A percentile compares a stretch with the other conserved stretches of the same genome.
These are phyloP conservation scores for Lagenidium giganteum DNA, from an alignment of 352 stramenopile species.

Conservation along the genomic window DNA sequence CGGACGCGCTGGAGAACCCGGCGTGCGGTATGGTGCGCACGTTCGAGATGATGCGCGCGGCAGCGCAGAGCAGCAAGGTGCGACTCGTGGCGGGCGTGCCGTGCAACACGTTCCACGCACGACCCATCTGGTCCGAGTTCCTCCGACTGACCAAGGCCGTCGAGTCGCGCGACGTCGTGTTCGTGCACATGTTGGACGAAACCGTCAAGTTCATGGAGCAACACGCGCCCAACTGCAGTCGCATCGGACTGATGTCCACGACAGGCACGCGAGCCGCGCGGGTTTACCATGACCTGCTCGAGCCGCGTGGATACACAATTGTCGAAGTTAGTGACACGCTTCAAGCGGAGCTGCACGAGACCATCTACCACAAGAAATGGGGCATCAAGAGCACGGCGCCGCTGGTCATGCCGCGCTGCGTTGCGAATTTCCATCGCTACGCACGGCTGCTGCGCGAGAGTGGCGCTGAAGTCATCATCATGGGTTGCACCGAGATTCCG, in stretches of 20 bases:
- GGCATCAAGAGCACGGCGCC: conserved; percentile 50
- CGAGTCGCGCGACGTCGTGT: conserved; percentile 14
- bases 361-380: conserved; percentile 42
- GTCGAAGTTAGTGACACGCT: conserved; percentile 27
- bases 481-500: conserved; percentile 52
- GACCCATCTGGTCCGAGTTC: conserved; percentile 39
- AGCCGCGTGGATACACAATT: conserved; percentile 33
- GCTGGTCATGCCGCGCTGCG: conserved; percentile 23
- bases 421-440: conserved; percentile 36
- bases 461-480: conserved; percentile 32
- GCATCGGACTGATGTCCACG: conserved; percentile 39
- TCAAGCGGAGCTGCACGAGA: conserved; percentile 38
- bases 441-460: conserved; percentile 22
- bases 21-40: conserved; percentile 41
- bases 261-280: conserved; percentile 28
- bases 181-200: conserved; percentile 41
- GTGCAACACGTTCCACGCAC: conserved; percentile 48
- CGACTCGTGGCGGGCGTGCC: conserved; percentile 34
- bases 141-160: conserved; percentile 9
- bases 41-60: conserved; percentile 29
- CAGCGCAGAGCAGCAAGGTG: conserved; percentile 13
- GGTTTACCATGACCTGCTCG: conserved; percentile 36
- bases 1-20: conserved; percentile 25
- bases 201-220: conserved; percentile 26
- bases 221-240: conserved; percentile 16